phyloP scores from a whole-genome alignment of 1,284 basidiomycete species.

The Leccinum variabile region DNA sequence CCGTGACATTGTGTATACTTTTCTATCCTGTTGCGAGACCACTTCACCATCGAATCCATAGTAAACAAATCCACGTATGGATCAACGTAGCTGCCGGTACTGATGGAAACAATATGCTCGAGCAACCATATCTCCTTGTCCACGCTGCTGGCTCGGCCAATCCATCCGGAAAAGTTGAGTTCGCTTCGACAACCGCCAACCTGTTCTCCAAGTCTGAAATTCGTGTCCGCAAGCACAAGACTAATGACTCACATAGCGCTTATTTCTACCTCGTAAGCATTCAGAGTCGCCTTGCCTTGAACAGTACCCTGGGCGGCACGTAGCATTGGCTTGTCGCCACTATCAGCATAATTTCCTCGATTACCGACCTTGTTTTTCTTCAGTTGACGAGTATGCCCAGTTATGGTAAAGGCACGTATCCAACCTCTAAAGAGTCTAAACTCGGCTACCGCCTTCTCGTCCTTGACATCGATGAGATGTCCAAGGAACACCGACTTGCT shows the following conservation, averaged over 20 bases:
- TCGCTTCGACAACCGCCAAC: not conserved
- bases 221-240: not conserved
- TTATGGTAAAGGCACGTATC: not conserved
- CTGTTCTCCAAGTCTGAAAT: not conserved
- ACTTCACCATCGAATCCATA: conserved; percentile 13
- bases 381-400: not conserved
- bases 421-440: not conserved
- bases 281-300: not conserved
- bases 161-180: not conserved
- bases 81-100: not conserved
- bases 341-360: not conserved
- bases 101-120: not conserved
- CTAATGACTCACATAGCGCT: not conserved
- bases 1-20: not conserved
- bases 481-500: not conserved
- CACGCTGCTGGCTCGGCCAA: not conserved
- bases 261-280: not conserved
- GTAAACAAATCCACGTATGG: not conserved
- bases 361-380: not conserved
- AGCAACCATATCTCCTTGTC: not conserved
- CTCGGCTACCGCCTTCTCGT: not conserved
- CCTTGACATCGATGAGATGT: not conserved
- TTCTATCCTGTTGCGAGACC: not conserved
- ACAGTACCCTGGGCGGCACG: not conserved
- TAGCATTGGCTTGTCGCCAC: not conserved